A percentile compares a stretch with the other conserved stretches of the same genome.
Evolutionary conservation across 768 basidiomycete genomes (phyloP).

Genomic region (Exsudoporus frostii): DNA sequence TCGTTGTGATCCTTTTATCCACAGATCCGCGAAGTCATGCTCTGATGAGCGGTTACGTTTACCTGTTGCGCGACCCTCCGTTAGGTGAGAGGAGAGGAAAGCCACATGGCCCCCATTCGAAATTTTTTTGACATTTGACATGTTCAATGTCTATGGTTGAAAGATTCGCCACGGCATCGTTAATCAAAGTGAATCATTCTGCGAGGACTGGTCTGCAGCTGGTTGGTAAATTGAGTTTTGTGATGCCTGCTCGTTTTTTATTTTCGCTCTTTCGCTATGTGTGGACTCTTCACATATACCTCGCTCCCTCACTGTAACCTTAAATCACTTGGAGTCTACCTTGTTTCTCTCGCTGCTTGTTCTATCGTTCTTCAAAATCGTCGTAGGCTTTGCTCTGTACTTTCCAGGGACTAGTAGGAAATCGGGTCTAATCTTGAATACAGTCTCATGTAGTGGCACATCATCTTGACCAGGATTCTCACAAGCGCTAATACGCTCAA

Average conservation of each 20-base stretch:
- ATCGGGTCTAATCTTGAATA: not conserved
- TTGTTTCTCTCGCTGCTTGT: not conserved
- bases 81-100: not conserved
- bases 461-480: not conserved
- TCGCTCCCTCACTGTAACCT: not conserved
- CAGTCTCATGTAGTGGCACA: not conserved
- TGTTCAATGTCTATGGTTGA: not conserved
- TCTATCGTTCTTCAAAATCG: not conserved
- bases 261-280: not conserved
- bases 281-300: not conserved
- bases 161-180: conserved; percentile 3
- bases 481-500: conserved; percentile 6
- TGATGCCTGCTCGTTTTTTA: too few species aligned
- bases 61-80: not conserved
- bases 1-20: not conserved
- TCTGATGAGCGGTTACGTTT: conserved; percentile 30
- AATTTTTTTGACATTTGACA: not conserved
- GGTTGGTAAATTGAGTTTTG: not conserved
- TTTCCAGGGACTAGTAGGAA: not conserved
- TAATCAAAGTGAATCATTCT: too few species aligned
- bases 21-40: conserved; percentile 52
- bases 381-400: not conserved
- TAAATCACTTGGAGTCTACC: not conserved
- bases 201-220: not conserved
- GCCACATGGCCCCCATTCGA: not conserved